These are phyloP conservation scores for Sarcodon sp. DNA, from an alignment of 768 basidiomycete species.

Conservation along the genomic window DNA sequence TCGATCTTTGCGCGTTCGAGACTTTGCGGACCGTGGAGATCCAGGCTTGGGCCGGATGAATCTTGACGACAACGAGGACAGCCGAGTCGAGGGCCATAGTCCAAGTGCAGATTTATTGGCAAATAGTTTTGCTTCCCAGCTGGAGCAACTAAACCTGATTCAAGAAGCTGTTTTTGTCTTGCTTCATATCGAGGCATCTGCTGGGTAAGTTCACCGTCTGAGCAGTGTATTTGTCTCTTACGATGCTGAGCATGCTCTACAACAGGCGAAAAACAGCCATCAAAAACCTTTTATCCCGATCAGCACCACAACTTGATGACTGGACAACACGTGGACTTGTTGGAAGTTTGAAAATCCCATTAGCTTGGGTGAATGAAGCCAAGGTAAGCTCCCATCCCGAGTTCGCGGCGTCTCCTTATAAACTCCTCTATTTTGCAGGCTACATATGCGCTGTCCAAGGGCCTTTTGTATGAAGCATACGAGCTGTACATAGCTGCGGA, in stretches of 20 bases:
- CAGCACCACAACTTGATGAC: slow-evolving; percentile 51
- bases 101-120: slow-evolving; percentile 75
- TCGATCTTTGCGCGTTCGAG: slow-evolving; percentile 68
- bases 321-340: slow-evolving; percentile 63
- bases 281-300: slow-evolving; percentile 66
- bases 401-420: slow-evolving; percentile 1
- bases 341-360: slow-evolving; percentile 70
- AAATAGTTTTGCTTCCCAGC: slow-evolving; percentile 73
- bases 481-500: slow-evolving; percentile 63
- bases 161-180: slow-evolving; percentile 85
- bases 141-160: slow-evolving; percentile 72
- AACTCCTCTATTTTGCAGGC: slow-evolving; percentile 46
- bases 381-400: slow-evolving; percentile 35
- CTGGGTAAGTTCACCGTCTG: slow-evolving; percentile 40
- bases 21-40: slow-evolving; percentile 74
- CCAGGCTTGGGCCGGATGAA: slow-evolving; percentile 16
- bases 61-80: slow-evolving; percentile 23
- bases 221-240: background rate
- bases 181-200: slow-evolving; percentile 72
- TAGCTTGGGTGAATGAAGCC: slow-evolving; percentile 83
- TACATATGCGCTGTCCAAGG: slow-evolving; percentile 44
- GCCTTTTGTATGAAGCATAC: slow-evolving; percentile 62
- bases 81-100: slow-evolving; percentile 59
- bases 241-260: background rate
- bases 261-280: slow-evolving; percentile 72